Percentiles rank a stretch among this genome's conserved stretches.
phyloP scores from a whole-genome alignment of 352 stramenopile genomes.

The Pythium sp. region DNA sequence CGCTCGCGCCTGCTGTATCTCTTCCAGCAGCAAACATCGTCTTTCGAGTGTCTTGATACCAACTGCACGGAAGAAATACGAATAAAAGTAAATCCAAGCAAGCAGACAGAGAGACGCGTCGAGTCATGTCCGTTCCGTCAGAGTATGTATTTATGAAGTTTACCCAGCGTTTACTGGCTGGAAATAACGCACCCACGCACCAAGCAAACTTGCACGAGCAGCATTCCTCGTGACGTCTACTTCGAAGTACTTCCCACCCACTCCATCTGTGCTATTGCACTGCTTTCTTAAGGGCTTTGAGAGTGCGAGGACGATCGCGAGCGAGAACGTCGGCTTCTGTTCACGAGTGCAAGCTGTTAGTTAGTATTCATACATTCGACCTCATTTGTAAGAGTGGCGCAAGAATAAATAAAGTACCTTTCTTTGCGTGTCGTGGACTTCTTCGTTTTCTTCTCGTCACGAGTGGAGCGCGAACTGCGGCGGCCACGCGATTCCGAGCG shows the following conservation, averaged over 20 bases:
- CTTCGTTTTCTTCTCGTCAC: conserved; percentile 9
- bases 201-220: no score
- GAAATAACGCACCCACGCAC: conserved; percentile 1
- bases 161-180: background rate
- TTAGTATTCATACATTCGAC: background rate
- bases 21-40: conserved; percentile 9
- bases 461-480: conserved; percentile 21
- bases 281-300: conserved; percentile 1
- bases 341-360: background rate
- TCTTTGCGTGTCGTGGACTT: background rate
- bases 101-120: background rate
- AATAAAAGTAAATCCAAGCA: background rate
- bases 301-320: conserved; percentile 8
- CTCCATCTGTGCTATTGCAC: background rate
- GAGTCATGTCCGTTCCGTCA: background rate
- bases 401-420: conserved; percentile 2
- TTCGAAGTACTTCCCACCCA: no score
- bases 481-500: conserved; percentile 4
- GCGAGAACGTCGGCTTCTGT: conserved; percentile 7
- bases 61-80: background rate
- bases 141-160: conserved; percentile 11
- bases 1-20: background rate
- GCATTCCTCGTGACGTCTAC: no score
- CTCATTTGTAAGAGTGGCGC: no score
- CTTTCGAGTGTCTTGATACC: background rate